Percentiles rank a stretch among this genome's conserved stretches.
These are phyloP conservation scores for Ceratocystiopsis sp. DNA, from an alignment of 2,329 filamentous ascomycete genomes.

Conservation along the genomic window DNA sequence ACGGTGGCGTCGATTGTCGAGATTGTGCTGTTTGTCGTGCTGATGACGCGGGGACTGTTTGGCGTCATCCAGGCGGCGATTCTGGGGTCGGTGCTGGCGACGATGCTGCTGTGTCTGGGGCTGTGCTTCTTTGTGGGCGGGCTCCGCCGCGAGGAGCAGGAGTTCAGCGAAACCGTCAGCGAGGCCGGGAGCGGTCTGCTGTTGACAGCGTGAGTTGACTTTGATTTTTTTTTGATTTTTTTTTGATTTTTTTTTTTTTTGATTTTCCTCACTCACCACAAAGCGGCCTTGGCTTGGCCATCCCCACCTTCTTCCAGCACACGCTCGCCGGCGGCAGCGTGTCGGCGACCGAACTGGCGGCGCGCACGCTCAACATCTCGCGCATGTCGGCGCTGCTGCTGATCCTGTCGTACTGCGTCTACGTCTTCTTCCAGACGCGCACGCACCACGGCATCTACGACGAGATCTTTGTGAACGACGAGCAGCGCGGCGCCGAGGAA, in stretches of 20 bases:
- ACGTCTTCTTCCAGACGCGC: slow-evolving; percentile 55
- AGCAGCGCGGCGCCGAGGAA: slow-evolving; percentile 36
- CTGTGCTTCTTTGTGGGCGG: slow-evolving; percentile 68
- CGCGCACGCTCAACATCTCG: slow-evolving; percentile 46
- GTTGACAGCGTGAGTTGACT: slow-evolving; percentile 59
- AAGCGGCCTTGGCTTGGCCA: slow-evolving; percentile 31
- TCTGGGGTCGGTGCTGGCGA: slow-evolving; percentile 67
- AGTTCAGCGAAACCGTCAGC: slow-evolving; percentile 58
- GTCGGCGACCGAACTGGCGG: slow-evolving; percentile 23
- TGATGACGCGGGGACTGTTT: slow-evolving; percentile 38
- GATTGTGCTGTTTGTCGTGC: slow-evolving; percentile 65
- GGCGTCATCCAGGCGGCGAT: slow-evolving; percentile 73
- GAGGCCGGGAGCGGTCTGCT: slow-evolving; percentile 66
- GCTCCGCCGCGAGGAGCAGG: slow-evolving; percentile 46
- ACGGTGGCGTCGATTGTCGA: slow-evolving; percentile 62
- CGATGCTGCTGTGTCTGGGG: slow-evolving; percentile 63
- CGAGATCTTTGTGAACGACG: slow-evolving; percentile 54
- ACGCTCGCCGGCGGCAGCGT: slow-evolving; percentile 19
- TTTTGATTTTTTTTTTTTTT: neutral
- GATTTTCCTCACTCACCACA: neutral
- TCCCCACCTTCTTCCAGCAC: slow-evolving; percentile 39
- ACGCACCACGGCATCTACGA: slow-evolving; percentile 66
- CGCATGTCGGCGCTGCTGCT: slow-evolving; percentile 55
- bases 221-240: no score
- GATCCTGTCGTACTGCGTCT: slow-evolving; percentile 49